phyloP scores from a whole-genome alignment of 2,329 filamentous ascomycete genomes.

The Sarocladium oryzae region DNA sequence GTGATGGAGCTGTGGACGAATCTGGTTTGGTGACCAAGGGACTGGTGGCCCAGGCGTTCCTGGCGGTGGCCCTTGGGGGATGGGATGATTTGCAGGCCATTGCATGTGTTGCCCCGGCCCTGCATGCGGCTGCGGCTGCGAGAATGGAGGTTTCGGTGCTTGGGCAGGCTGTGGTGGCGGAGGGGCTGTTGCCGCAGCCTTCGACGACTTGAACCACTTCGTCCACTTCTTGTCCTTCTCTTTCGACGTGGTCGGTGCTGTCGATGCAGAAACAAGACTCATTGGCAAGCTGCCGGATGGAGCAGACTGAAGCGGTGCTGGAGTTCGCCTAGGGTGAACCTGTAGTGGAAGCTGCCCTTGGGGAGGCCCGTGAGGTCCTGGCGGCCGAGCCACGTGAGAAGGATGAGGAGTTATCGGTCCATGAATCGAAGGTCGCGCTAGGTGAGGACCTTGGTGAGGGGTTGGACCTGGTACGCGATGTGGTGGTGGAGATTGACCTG shows the following conservation, averaged over 20 bases:
- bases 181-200: conserved; percentile 8
- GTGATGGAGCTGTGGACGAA: neutral
- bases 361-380: neutral
- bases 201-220: conserved; percentile 23
- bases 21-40: conserved; percentile 3
- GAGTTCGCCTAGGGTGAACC: neutral
- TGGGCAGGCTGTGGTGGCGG: neutral
- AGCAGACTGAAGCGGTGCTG: neutral
- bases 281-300: neutral
- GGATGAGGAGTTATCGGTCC: neutral
- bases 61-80: neutral
- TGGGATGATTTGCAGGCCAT: neutral
- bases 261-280: neutral
- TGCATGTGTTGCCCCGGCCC: neutral
- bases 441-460: neutral
- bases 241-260: conserved; percentile 5
- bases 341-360: neutral
- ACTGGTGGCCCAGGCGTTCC: neutral
- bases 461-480: neutral
- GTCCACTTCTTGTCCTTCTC: conserved; percentile 22
- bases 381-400: neutral
- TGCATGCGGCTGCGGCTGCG: neutral
- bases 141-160: neutral
- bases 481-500: neutral
- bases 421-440: too few species aligned